Evolutionary conservation across 768 basidiomycete genomes (phyloP).

Genomic region (Lactarius hatsudake): DNA sequence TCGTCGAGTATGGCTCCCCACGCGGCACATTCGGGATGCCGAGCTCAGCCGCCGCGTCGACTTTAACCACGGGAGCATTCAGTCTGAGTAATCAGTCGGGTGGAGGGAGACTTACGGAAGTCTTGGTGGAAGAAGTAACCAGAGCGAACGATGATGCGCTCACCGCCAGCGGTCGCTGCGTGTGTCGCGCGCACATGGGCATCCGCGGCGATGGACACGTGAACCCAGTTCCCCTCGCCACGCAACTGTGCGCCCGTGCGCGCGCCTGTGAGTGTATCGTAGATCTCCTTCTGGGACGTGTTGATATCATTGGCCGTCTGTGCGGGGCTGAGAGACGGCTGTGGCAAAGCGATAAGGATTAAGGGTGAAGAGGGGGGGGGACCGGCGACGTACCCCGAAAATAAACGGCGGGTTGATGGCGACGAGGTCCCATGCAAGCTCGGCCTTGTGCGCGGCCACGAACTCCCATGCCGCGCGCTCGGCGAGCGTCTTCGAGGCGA

Average conservation of each 20-base stretch:
- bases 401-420: slow-evolving; percentile 52
- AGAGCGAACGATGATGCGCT: slow-evolving; percentile 17
- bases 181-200: slow-evolving; percentile 18
- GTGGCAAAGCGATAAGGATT: not conserved
- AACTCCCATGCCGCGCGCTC: slow-evolving; percentile 58
- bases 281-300: slow-evolving; percentile 19
- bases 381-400: slow-evolving; percentile 10
- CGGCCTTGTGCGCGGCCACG: slow-evolving; percentile 41
- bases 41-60: slow-evolving; percentile 15
- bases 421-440: slow-evolving; percentile 50
- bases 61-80: not conserved
- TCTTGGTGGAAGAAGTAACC: slow-evolving; percentile 18
- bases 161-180: slow-evolving; percentile 1
- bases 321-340: slow-evolving; percentile 33
- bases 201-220: slow-evolving; percentile 9
- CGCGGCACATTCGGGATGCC: slow-evolving; percentile 12
- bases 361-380: not conserved
- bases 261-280: slow-evolving; percentile 14
- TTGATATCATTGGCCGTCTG: slow-evolving; percentile 16
- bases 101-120: not conserved
- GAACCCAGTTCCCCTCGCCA: slow-evolving; percentile 7
- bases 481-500: slow-evolving; percentile 57
- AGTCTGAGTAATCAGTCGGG: not conserved
- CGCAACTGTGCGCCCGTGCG: slow-evolving; percentile 1
- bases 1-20: slow-evolving; percentile 14